Base-by-base conservation (phyloP, 2,329 filamentous ascomycete species). In the Aspergillus texensis region DNA sequence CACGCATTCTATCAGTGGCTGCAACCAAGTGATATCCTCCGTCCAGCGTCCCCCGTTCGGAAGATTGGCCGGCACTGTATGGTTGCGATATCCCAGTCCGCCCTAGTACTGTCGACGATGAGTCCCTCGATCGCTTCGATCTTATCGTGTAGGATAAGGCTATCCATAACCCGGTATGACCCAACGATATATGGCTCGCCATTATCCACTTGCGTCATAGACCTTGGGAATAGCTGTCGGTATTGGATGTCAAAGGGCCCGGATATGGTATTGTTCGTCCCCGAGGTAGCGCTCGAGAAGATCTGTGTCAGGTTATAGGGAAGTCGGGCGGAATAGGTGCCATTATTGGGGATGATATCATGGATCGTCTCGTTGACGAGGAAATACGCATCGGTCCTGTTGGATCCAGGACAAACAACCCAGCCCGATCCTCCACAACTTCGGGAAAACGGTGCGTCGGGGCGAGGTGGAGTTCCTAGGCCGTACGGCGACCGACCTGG, bases 11-110 rank as follows among this genome's bases (percentile, higher is more conserved):
- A 80, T 79, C 28, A 80, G 77, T 0, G 82, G 83, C 63, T 83
- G 77, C 12, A 84, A 65, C 65, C 82, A 84, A 0, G 84, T 75
- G 6, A 85, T 54, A 60, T 84, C 81, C 61, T 85, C 83, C 0
- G 72, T 71, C 82, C 82, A 84, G 2, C 68, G 72, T 8, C 82
- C 82, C 46, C 73, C 74, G 1, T 63, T 32, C 1, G 76, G 64
- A 0, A 68, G 69, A 0, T 65, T 48, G 10, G 32, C n/a, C 1
- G 82, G 82, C 0, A 75, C 62, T 0, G 77, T 82, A 62, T 83
- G 81, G 63, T 83, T 83, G 28, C 82, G 75, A 11, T 83, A 79
- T 0, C 81, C 82, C 24, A 84, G 72, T 0, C 80, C 79, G 0
- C 81, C 81, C 71, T 72, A 28, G 71, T 67, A 28, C 74, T 75